These are phyloP conservation scores for Candida sanyaensis DNA, from an alignment of 1,139 yeast genomes.

Conservation along the genomic window DNA sequence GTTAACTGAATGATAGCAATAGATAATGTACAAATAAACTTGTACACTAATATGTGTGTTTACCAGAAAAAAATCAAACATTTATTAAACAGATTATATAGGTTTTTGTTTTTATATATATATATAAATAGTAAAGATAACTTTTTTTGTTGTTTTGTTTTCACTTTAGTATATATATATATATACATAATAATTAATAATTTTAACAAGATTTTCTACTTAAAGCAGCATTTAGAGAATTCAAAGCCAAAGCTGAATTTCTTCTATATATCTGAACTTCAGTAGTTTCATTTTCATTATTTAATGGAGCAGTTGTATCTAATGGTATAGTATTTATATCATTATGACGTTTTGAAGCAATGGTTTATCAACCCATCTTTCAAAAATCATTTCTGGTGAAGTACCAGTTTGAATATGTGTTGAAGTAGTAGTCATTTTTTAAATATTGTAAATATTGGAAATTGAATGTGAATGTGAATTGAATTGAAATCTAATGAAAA, in stretches of 20 bases:
- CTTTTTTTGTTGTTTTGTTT: no score
- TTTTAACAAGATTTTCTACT: slow-evolving; percentile 29
- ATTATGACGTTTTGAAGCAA: neutral
- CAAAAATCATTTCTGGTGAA: neutral
- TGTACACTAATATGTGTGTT: no score
- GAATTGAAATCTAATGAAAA: neutral
- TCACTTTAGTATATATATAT: no score
- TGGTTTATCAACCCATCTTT: neutral
- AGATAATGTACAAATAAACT: no score
- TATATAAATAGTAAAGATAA: no score
- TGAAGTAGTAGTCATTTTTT: neutral
- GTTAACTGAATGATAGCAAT: no score
- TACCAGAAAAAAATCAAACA: slow-evolving; percentile 1
- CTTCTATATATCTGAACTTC: slow-evolving; percentile 73
- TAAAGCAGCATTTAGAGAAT: slow-evolving; percentile 61
- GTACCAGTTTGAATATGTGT: neutral
- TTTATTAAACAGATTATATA: neutral
- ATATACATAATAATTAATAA: no score
- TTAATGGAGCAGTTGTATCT: slow-evolving; percentile 66
- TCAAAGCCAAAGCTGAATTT: slow-evolving; percentile 46
- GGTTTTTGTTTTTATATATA: no score
- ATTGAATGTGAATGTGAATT: no score
- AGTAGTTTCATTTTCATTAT: slow-evolving; percentile 36
- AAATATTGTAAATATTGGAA: no score
- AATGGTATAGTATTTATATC: slow-evolving; percentile 79